Evolutionary conservation across 108 stramenopile genomes (phyloP).

Genomic region (Cyclotella atomus): DNA sequence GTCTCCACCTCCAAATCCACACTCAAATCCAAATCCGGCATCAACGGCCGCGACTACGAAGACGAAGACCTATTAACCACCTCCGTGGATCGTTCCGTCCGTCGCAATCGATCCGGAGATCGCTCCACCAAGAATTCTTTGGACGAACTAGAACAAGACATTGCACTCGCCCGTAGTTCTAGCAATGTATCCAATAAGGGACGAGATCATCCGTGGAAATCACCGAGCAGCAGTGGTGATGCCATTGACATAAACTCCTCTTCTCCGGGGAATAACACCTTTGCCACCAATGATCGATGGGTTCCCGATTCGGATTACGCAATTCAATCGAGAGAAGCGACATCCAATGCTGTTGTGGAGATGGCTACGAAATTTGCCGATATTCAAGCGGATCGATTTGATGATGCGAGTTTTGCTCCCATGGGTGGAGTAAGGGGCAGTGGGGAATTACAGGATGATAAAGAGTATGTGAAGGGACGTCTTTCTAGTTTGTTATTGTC

Average conservation of each 20-base stretch:
- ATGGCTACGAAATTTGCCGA: constrained; percentile 46
- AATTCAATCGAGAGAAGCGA: constrained; percentile 43
- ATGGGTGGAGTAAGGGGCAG: not conserved
- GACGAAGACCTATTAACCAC: not conserved
- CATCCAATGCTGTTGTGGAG: constrained; percentile 36
- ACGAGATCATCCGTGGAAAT: constrained; percentile 6
- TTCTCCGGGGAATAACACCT: not conserved
- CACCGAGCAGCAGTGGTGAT: not conserved
- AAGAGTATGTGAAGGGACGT: constrained; percentile 39
- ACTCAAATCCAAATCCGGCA: constrained; percentile 27
- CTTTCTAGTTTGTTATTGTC: no score
- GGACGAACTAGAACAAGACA: constrained; percentile 22
- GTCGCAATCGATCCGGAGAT: not conserved
- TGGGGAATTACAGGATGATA: not conserved
- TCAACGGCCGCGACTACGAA: constrained; percentile 33
- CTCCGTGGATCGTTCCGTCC: not conserved
- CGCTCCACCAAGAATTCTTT: constrained; percentile 1
- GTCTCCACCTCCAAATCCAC: not conserved
- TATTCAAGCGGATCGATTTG: not conserved
- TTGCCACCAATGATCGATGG: constrained; percentile 29
- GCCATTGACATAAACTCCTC: not conserved
- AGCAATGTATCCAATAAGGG: not conserved
- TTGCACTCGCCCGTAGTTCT: not conserved
- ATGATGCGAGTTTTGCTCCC: constrained; percentile 10
- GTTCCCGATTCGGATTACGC: constrained; percentile 33